These are phyloP conservation scores for Dichotomopilus funicola DNA, from an alignment of 2,329 filamentous ascomycete genomes.

Conservation along the genomic window DNA sequence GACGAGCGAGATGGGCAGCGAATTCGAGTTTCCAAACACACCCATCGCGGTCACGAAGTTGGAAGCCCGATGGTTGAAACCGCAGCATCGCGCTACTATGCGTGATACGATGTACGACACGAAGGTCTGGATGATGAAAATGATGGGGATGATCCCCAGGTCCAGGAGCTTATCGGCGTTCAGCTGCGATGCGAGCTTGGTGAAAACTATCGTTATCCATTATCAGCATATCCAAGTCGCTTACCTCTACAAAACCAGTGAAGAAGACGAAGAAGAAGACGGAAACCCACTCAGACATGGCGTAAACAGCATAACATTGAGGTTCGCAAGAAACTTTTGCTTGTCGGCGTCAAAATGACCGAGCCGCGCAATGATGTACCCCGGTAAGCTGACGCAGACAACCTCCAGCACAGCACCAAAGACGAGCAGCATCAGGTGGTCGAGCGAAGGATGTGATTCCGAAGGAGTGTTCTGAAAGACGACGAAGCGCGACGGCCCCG, in stretches of 20 bases:
- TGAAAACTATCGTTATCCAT: conserved; percentile 62
- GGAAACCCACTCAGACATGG: conserved; percentile 77
- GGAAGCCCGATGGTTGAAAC: conserved; percentile 75
- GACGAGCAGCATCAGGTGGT: conserved; percentile 70
- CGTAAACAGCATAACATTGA: conserved; percentile 95
- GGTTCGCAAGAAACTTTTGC: conserved; percentile 92
- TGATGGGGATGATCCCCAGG: conserved; percentile 87
- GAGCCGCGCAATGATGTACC: conserved; percentile 82
- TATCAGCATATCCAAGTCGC: neutral
- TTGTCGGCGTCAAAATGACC: conserved; percentile 94
- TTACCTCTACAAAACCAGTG: neutral
- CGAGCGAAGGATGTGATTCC: conserved; percentile 57
- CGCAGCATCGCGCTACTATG: conserved; percentile 64
- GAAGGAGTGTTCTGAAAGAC: conserved; percentile 36
- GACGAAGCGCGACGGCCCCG: conserved; percentile 34
- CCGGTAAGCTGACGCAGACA: conserved; percentile 87
- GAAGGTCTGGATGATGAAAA: conserved; percentile 81
- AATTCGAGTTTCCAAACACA: conserved; percentile 93
- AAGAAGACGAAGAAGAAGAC: neutral
- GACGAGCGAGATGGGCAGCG: conserved; percentile 90
- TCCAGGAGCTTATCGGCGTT: conserved; percentile 86
- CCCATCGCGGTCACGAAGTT: conserved; percentile 98
- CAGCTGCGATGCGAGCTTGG: conserved; percentile 89
- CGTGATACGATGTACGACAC: conserved; percentile 77
- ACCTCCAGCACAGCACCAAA: conserved; percentile 95